Evolutionary conservation across 257 asterid genomes (phyloP), one percentile per base, ranked within the genome.

Genomic region (Ligustrum vulgare): DNA sequence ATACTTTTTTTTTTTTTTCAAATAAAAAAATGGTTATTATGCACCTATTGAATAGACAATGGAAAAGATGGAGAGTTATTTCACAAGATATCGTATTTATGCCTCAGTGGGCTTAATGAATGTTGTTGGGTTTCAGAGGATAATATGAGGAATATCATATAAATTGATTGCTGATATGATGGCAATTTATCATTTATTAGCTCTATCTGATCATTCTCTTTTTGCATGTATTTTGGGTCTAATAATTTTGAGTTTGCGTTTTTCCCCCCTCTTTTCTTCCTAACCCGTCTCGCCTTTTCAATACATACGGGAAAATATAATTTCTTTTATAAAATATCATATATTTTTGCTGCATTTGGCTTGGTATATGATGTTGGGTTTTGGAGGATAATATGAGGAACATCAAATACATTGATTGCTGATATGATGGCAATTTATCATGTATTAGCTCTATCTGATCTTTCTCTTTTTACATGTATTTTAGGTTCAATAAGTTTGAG

Each of bases 371-470:
- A 49, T 16, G 63, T 54, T 7, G 71, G 73, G 68, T 68, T 67
- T 58, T 10, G 15, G 22, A 74, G 77, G 66, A 78, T 70, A 82
- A 74, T 33, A 39, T 81, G 82, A 81, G 37, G 82, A 81, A 66
- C 7, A 67, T 12, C 28, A 7, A 15, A 32, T 31, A 58, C 34
- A 47, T 82, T 74, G 80, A 74, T 74, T 41, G 82, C 82, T 56
- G 68, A 60, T 58, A 76, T 79, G 86, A 82, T 75, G 60, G 83
- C 83, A 79, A 37, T 43, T 72, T 82, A 79, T 79, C 74, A 82
- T 75, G 86, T 82, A 82, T 79, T 82, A 82, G 86, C 86, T 82
- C 81, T 78, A 82, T 67, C 81, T 78, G 82, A 82, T 82, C 80
- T 56, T 81, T 74, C 82, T 35, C 7, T 23, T 65, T 39, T 65